Base-by-base conservation (phyloP, 441 rosid species). In the Pelargonium citronellum region DNA sequence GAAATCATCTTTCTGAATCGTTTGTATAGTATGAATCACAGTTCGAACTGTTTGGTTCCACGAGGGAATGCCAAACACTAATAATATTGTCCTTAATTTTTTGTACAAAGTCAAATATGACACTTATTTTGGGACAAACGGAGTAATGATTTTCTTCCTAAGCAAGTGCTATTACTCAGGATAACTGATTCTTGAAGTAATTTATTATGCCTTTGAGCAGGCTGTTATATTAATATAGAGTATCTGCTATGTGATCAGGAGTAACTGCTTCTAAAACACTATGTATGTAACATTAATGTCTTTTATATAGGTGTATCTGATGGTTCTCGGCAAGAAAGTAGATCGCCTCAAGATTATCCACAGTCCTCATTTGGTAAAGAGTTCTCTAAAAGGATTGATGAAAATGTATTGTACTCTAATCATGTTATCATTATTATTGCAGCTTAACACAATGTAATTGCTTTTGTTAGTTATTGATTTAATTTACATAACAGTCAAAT, bases 361-460 rank as follows among this genome's bases (percentile, higher is more conserved):
- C 80, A 76, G 64, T 80, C 90, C 19, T 75, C 83, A n/a, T 89
- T 88, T 78, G 69, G 83, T 70, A 27, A 74, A 63, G 24, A 66
- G 69, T 85, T 89, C 72, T 64, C 70, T 73, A 79, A 72, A 71
- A 83, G 70, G 80, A 71, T 85, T 70, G 91, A 83, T 41, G 79
- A 73, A 10, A 79, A 83, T 64, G 97, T 89, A 87, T 76, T 84
- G 70, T 77, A 70, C 69, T 67, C 27, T 47, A 44, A 39, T 66
- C 24, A 37, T 67, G 20, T 39, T 57, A 75, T 64, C 65, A 61
- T 66, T 63, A 73, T 71, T 66, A 69, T 53, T 66, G 67, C 72
- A 47, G 71, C 60, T 62, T 70, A 24, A 22, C 55, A 67, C 27
- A 68, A 62, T 55, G 34, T 74, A 6, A 44, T 72, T 67, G 51